Conservation (phyloP, 225 moss, liverwort and hornwort genomes). For the Marchantia polymorpha region DNA sequence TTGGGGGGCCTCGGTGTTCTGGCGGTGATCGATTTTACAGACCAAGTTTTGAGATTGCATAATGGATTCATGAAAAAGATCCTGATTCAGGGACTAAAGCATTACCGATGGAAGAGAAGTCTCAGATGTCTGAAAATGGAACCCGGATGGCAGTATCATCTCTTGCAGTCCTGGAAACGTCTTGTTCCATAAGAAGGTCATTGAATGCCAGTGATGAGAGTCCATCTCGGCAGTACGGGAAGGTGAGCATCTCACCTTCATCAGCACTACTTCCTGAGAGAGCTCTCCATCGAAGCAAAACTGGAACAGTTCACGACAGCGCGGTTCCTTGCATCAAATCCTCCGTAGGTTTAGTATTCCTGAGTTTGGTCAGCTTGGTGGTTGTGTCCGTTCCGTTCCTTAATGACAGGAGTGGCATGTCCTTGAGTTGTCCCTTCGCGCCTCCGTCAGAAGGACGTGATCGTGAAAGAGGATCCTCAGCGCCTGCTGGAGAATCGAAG, state of each 20-base stretch:
- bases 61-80: background rate
- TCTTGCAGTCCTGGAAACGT: constrained; percentile 18
- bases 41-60: background rate
- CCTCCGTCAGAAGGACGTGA: background rate
- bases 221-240: background rate
- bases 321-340: background rate
- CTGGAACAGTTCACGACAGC: background rate
- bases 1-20: background rate
- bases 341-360: constrained; percentile 6
- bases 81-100: background rate
- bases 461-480: background rate
- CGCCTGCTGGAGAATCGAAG: background rate
- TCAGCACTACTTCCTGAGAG: background rate
- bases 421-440: background rate
- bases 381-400: constrained; percentile 7
- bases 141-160: background rate
- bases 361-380: background rate
- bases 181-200: constrained; percentile 29
- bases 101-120: background rate
- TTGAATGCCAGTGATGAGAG: constrained; percentile 20
- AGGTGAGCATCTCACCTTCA: background rate
- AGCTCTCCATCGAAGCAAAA: background rate
- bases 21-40: background rate
- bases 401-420: constrained; percentile 4
- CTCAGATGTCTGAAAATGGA: background rate